Percentiles rank a stretch among this genome's conserved stretches.
Evolutionary conservation across 805 yeast genomes (phyloP).

Genomic region (Suhomyces vadensis): DNA sequence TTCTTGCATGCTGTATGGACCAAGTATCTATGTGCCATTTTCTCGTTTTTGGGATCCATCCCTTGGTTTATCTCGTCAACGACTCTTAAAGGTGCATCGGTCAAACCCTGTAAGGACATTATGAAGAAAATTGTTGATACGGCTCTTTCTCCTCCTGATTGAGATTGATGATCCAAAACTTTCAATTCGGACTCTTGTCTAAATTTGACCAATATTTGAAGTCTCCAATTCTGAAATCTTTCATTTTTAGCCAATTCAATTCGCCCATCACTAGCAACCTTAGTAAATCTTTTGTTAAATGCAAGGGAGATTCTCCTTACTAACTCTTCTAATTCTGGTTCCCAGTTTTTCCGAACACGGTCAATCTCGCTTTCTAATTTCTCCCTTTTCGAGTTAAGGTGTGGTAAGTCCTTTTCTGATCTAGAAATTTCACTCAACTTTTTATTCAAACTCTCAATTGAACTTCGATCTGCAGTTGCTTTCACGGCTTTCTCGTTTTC

Average conservation of each 20-base stretch:
- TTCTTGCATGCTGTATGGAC: conserved; percentile 74
- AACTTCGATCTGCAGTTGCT: conserved; percentile 38
- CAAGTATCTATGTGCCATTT: conserved; percentile 79
- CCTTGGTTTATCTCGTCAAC: conserved; percentile 99
- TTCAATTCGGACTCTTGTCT: conserved; percentile 73
- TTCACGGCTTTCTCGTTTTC: conserved; percentile 47
- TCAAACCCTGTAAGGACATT: conserved; percentile 85
- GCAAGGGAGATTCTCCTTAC: conserved; percentile 58
- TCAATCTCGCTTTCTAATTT: conserved; percentile 38
- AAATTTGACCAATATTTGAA: conserved; percentile 83
- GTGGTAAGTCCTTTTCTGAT: conserved; percentile 43
- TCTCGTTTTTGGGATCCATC: conserved; percentile 93
- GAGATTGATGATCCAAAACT: conserved; percentile 79
- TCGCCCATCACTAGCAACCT: conserved; percentile 87
- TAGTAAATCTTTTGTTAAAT: conserved; percentile 64
- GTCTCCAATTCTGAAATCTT: conserved; percentile 71
- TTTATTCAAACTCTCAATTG: conserved; percentile 40
- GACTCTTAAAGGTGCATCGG: conserved; percentile 88
- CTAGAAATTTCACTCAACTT: conserved; percentile 34
- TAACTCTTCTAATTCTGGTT: conserved; percentile 55
- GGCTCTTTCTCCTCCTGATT: conserved; percentile 97
- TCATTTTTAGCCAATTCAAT: conserved; percentile 59
- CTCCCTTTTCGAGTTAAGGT: conserved; percentile 21
- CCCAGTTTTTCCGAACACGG: conserved; percentile 53
- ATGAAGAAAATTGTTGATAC: conserved; percentile 90